Evolutionary conservation across 2,329 filamentous ascomycete species (phyloP).

Genomic region (Beauveria bassiana): DNA sequence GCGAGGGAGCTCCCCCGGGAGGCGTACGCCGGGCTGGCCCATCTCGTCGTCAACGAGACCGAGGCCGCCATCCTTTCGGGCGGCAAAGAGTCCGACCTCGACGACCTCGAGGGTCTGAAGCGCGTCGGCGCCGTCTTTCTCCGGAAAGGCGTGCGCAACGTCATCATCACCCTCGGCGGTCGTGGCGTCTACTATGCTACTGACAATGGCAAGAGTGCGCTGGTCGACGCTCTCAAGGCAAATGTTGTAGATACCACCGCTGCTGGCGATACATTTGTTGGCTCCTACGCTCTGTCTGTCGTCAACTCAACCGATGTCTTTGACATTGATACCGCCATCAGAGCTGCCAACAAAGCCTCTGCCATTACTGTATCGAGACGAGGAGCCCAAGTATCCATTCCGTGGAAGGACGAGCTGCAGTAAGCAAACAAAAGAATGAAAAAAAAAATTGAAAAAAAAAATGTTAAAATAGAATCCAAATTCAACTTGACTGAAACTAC

Average conservation of each 20-base stretch:
- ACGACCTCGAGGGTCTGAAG: constrained; percentile 35
- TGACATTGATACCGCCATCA: constrained; percentile 47
- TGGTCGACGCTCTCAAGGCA: constrained; percentile 60
- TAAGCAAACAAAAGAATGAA: constrained; percentile 14
- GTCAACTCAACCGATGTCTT: constrained; percentile 42
- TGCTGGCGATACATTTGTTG: constrained; percentile 91
- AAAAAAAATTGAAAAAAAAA: background rate
- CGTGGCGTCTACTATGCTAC: constrained; percentile 66
- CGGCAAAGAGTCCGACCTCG: constrained; percentile 40
- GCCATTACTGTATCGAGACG: constrained; percentile 34
- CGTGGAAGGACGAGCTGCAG: constrained; percentile 35
- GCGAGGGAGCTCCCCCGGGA: constrained; percentile 60
- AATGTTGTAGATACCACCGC: constrained; percentile 85
- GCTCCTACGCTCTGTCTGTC: constrained; percentile 70
- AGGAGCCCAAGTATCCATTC: constrained; percentile 37
- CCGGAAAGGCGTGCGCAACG: constrained; percentile 59
- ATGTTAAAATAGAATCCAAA: constrained; percentile 11
- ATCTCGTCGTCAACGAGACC: constrained; percentile 85
- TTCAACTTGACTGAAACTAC: constrained; percentile 1
- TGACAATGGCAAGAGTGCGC: constrained; percentile 30
- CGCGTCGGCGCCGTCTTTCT: constrained; percentile 55
- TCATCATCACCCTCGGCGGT: constrained; percentile 78
- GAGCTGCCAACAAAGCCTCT: constrained; percentile 44
- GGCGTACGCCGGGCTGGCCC: constrained; percentile 60
- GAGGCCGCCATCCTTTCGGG: constrained; percentile 70